Evolutionary conservation across 163 green algal species (phyloP), one percentile per base, ranked within the genome.

Genomic region (Scenedesmus sp.): DNA sequence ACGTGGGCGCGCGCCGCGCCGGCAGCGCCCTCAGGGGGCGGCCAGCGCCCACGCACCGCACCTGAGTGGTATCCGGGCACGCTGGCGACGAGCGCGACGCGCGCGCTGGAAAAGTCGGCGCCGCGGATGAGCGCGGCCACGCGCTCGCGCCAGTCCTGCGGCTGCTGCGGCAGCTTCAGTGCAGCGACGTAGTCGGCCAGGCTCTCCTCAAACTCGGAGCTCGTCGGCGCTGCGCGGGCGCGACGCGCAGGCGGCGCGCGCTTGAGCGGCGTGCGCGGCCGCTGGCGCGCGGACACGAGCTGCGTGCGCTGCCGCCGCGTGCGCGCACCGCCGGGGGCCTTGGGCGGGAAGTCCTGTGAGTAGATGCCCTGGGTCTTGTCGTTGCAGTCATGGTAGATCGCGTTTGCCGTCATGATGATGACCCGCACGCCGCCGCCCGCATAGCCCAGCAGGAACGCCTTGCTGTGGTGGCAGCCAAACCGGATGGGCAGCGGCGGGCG

Each of bases 321-420:
- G n/a, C n/a, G n/a, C n/a, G 47, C 26, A 50, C 39, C 28, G 22
- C 22, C 26, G 17, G 24, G 6, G 3, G 24, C 29, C 20, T 87
- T 87, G 2, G 33, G 63, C 1, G 67, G 78, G 66, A 87, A 87
- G 62, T 85, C 77, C 71, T 84, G n/a, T n/a, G n/a, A n/a, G n/a
- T n/a, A n/a, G n/a, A n/a, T n/a, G n/a, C 72, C 86, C 77, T 97
- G 94, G 2, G 77, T 93, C 76, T 98, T 98, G 81, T 91, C 87
- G 83, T 91, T 91, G 83, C 89, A 93, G 80, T 98, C 94, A 0
- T 72, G 51, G 50, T 92, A 87, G 48, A 97, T 89, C 9, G 93
- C 77, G 77, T 97, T 97, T 54, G 93, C 93, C 0, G 94, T 96
- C 79, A 92, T 84, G 2, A 98, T 76, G 7, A 97, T 74, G 17